A percentile compares a stretch with the other conserved stretches of the same genome.
These are phyloP conservation scores for Starmerella geochares DNA, from an alignment of 805 yeast genomes.

Conservation along the genomic window DNA sequence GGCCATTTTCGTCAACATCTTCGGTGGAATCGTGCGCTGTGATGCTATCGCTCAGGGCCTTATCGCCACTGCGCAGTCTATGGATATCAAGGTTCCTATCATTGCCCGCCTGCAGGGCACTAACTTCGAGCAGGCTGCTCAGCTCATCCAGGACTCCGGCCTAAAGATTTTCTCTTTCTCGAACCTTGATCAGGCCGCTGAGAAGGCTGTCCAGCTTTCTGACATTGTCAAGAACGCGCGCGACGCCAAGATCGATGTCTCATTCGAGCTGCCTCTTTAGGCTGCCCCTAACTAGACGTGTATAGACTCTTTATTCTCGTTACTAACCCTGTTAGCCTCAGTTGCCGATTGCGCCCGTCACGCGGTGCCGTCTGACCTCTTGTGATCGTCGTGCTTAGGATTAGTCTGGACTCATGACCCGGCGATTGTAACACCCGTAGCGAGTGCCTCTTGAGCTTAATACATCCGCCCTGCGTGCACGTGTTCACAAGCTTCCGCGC, in stretches of 20 bases:
- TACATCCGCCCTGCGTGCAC: too few species aligned
- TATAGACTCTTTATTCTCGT: constrained; percentile 1
- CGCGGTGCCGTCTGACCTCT: too few species aligned
- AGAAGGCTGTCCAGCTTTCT: constrained; percentile 75
- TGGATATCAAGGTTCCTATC: constrained; percentile 84
- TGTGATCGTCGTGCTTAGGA: too few species aligned
- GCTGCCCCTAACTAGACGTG: background rate
- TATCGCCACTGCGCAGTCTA: constrained; percentile 85
- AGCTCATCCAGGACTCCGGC: constrained; percentile 77
- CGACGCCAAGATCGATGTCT: constrained; percentile 41
- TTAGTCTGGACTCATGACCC: too few species aligned
- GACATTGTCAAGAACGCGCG: constrained; percentile 41
- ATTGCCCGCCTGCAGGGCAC: constrained; percentile 99
- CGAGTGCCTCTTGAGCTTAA: too few species aligned
- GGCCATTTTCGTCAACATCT: constrained; percentile 95
- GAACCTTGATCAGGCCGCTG: constrained; percentile 95
- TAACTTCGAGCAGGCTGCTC: constrained; percentile 78
- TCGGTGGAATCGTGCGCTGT: constrained; percentile 99
- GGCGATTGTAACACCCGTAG: too few species aligned
- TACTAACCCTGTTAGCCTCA: too few species aligned
- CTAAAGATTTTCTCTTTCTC: constrained; percentile 82
- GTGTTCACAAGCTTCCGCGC: too few species aligned
- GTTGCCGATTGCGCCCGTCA: too few species aligned
- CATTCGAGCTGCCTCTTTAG: constrained; percentile 41
- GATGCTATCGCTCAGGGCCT: constrained; percentile 97